Percentiles rank a stretch among this genome's conserved stretches.
Evolutionary conservation across 164 flowering plant genomes (phyloP).

Genomic region (Amborella trichopoda): DNA sequence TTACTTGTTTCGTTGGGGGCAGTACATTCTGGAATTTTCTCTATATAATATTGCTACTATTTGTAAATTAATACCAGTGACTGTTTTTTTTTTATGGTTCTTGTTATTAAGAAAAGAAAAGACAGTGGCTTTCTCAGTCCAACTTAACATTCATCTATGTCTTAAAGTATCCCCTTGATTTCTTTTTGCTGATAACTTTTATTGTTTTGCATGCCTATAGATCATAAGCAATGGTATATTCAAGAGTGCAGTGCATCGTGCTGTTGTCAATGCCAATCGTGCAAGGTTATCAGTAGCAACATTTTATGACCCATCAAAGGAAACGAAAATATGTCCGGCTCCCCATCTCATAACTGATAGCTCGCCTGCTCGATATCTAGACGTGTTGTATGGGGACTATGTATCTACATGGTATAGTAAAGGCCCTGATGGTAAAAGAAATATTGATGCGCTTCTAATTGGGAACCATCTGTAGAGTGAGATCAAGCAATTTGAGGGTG

Average conservation of each 20-base stretch:
- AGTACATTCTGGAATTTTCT: too few species aligned
- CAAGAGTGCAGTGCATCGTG: slow-evolving; percentile 62
- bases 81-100: too few species aligned
- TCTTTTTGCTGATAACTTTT: neutral
- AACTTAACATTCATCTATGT: too few species aligned
- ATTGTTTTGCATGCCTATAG: slow-evolving; percentile 20
- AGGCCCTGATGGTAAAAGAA: slow-evolving; percentile 89
- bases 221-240: slow-evolving; percentile 73
- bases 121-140: too few species aligned
- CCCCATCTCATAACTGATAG: slow-evolving; percentile 28
- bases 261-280: slow-evolving; percentile 44
- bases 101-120: too few species aligned
- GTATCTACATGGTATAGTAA: slow-evolving; percentile 84
- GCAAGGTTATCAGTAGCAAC: slow-evolving; percentile 81
- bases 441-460: slow-evolving; percentile 60
- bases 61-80: too few species aligned
- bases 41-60: too few species aligned
- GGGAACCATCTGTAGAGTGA: too few species aligned
- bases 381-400: slow-evolving; percentile 65
- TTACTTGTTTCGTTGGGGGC: too few species aligned
- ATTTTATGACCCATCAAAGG: slow-evolving; percentile 85
- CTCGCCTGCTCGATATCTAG: slow-evolving; percentile 29
- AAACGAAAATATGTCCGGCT: slow-evolving; percentile 44
- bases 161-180: too few species aligned
- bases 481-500: neutral